These are phyloP conservation scores for Aspergillus baeticus DNA, from an alignment of 495 filamentous ascomycete species.

Conservation along the genomic window DNA sequence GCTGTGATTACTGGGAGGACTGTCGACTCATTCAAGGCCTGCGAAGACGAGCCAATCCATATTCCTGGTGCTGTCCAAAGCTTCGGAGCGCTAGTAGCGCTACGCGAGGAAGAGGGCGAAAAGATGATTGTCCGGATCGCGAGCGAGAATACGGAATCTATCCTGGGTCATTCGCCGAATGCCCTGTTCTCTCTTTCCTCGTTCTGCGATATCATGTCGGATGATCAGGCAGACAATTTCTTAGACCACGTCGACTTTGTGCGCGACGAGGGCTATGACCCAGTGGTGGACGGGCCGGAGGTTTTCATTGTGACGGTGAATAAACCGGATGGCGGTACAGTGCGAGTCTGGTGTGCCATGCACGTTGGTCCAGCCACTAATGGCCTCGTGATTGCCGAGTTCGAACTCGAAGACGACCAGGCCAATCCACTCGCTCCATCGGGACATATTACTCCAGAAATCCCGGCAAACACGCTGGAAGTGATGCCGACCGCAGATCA, in stretches of 20 bases:
- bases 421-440: constrained; percentile 63
- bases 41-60: constrained; percentile 93
- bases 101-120: constrained; percentile 70
- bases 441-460: constrained; percentile 53
- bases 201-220: constrained; percentile 77
- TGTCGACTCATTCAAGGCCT: constrained; percentile 66
- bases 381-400: constrained; percentile 83
- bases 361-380: constrained; percentile 66
- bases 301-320: constrained; percentile 77
- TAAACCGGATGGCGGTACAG: constrained; percentile 44
- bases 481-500: constrained; percentile 70
- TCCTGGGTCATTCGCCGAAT: constrained; percentile 78
- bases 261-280: constrained; percentile 68
- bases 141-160: constrained; percentile 78
- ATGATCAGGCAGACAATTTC: constrained; percentile 80
- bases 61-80: constrained; percentile 87
- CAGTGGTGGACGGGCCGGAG: constrained; percentile 73
- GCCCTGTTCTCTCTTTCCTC: constrained; percentile 71
- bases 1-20: constrained; percentile 80
- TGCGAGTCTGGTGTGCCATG: constrained; percentile 87
- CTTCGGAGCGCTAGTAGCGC: constrained; percentile 76
- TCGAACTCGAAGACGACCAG: constrained; percentile 83
- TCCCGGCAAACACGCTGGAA: constrained; percentile 72
- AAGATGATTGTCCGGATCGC: constrained; percentile 70
- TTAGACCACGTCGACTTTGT: constrained; percentile 89